A percentile compares a stretch with the other conserved stretches of the same genome.
phyloP scores from a whole-genome alignment of 495 filamentous ascomycete genomes.

The Aspergillus conjunctus region DNA sequence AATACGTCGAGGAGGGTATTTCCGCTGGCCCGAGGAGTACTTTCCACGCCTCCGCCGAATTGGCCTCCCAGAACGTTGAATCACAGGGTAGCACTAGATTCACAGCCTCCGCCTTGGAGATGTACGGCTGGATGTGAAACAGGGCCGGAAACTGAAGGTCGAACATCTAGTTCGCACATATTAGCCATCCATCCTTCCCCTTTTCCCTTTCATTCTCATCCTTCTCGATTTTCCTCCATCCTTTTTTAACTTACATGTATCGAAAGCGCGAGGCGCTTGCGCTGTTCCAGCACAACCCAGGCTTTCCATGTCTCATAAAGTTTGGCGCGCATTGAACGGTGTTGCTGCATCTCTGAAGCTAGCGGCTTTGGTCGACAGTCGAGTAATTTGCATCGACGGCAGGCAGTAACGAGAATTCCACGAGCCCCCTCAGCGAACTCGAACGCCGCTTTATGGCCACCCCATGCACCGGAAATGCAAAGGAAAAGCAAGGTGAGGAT shows the following conservation, averaged over 20 bases:
- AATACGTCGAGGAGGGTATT: slow-evolving; percentile 6
- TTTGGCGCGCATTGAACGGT: neutral
- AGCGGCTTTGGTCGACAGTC: slow-evolving; percentile 1
- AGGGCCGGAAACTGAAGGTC: slow-evolving; percentile 10
- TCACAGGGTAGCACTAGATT: slow-evolving; percentile 7
- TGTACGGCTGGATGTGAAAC: slow-evolving; percentile 8
- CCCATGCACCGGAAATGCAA: slow-evolving; percentile 4
- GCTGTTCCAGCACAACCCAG: neutral
- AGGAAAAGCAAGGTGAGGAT: slow-evolving; percentile 7
- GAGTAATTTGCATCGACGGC: slow-evolving; percentile 7
- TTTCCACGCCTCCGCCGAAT: slow-evolving; percentile 7
- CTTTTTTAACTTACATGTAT: neutral
- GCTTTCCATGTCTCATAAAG: neutral
- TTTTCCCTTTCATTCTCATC: no score
- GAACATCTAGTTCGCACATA: neutral
- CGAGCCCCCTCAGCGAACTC: slow-evolving; percentile 9
- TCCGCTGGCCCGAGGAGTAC: slow-evolving; percentile 6
- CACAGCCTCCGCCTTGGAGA: slow-evolving; percentile 3
- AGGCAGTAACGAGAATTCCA: slow-evolving; percentile 8
- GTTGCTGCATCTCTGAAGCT: neutral
- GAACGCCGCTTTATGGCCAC: slow-evolving; percentile 4
- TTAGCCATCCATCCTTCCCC: no score
- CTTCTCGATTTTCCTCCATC: no score
- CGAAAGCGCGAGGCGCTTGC: neutral
- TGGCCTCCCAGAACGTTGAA: slow-evolving; percentile 6